Evolutionary conservation across 441 rosid species (phyloP).

Genomic region (Raphanus hybrid): DNA sequence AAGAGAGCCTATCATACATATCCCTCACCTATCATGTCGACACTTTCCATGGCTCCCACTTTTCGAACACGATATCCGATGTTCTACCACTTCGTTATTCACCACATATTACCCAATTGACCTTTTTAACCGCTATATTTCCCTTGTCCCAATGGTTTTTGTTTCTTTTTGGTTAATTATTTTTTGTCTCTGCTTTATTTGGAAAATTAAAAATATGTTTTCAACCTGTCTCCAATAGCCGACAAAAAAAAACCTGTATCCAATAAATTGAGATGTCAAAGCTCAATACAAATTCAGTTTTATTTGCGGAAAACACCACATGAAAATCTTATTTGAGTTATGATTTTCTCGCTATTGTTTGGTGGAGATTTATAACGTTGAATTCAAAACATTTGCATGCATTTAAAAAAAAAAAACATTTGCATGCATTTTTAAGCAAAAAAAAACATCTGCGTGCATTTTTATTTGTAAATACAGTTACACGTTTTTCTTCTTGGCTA

Average conservation of each 20-base stretch:
- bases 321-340: neutral
- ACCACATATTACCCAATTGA: conserved; percentile 43
- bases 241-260: neutral
- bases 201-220: neutral
- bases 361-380: neutral
- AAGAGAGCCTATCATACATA: conserved; percentile 23
- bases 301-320: neutral
- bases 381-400: neutral
- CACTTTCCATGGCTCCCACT: conserved; percentile 22
- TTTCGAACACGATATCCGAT: neutral
- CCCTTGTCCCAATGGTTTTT: neutral
- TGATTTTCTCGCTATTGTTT: neutral
- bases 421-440: neutral
- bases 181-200: conserved; percentile 12
- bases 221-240: conserved; percentile 7
- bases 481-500: conserved; percentile 5
- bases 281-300: conserved; percentile 4
- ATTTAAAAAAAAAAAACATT: neutral
- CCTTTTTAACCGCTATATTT: conserved; percentile 33
- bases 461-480: neutral
- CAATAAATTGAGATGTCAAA: conserved; percentile 23
- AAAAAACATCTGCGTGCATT: neutral
- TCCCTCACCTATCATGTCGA: conserved; percentile 35
- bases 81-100: conserved; percentile 13
- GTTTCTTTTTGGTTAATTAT: neutral